These are phyloP conservation scores for Gossypium turneri DNA, from an alignment of 345 rosid genomes.

Conservation along the genomic window DNA sequence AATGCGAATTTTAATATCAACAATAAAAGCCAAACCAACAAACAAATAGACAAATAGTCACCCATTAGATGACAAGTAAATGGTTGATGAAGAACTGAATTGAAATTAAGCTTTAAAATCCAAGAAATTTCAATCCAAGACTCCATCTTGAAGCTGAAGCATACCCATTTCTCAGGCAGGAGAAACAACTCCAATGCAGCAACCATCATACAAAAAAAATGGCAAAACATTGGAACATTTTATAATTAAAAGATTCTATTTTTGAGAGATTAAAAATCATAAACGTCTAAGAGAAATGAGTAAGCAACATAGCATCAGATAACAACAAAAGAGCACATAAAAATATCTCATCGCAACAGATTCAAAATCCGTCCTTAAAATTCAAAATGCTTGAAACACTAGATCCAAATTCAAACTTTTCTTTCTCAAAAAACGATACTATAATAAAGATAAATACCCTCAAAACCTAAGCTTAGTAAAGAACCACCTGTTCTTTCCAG, in stretches of 20 bases:
- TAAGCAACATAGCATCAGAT: background rate
- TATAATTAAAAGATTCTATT: background rate
- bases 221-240: background rate
- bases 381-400: background rate
- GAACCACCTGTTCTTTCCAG: slow-evolving; percentile 5
- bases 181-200: background rate
- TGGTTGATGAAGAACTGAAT: background rate
- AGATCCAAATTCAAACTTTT: background rate
- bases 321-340: background rate
- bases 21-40: background rate
- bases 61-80: background rate
- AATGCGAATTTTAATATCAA: background rate
- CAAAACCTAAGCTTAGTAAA: slow-evolving; percentile 5
- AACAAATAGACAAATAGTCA: background rate
- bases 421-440: background rate
- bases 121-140: background rate
- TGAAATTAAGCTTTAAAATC: background rate
- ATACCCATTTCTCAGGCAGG: background rate
- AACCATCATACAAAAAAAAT: background rate
- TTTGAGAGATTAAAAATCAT: background rate
- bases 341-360: slow-evolving; percentile 6
- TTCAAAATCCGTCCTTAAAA: slow-evolving; percentile 13
- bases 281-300: background rate
- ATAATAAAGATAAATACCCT: background rate
- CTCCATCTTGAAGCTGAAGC: background rate